These are phyloP conservation scores for Exophiala alcalophila DNA, from an alignment of 2,329 filamentous ascomycete species.

Conservation along the genomic window DNA sequence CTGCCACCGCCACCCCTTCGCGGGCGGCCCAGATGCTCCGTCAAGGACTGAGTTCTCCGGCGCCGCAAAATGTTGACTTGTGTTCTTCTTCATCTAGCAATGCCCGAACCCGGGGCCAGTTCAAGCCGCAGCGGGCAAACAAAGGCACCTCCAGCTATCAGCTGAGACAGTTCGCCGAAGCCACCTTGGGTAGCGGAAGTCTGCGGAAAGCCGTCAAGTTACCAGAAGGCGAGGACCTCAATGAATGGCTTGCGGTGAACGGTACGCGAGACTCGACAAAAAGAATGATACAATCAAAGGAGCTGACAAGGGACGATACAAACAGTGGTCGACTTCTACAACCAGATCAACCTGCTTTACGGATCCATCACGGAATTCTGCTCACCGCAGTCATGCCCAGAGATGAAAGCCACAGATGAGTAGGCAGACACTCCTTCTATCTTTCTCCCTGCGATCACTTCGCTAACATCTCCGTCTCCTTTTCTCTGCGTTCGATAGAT, in stretches of 20 bases:
- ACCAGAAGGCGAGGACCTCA: constrained; percentile 94
- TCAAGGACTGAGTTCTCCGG: constrained; percentile 37
- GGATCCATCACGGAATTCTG: constrained; percentile 99
- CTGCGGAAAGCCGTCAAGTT: constrained; percentile 94
- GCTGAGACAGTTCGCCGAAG: constrained; percentile 95
- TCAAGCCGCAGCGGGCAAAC: constrained; percentile 78
- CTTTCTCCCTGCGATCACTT: constrained; percentile 13
- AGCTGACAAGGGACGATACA: constrained; percentile 23
- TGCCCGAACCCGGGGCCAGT: constrained; percentile 82
- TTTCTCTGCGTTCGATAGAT: constrained; percentile 53
- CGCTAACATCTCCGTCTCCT: constrained; percentile 1
- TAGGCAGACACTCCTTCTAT: constrained; percentile 44
- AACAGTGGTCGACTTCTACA: constrained; percentile 98
- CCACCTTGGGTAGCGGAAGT: constrained; percentile 90
- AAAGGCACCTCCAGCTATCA: constrained; percentile 91
- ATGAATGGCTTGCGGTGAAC: constrained; percentile 98
- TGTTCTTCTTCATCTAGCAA: constrained; percentile 57
- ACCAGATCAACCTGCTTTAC: constrained; percentile 98
- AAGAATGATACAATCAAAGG: constrained; percentile 1
- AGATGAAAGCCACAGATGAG: constrained; percentile 99
- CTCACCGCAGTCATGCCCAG: constrained; percentile 91
- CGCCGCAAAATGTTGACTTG: constrained; percentile 39
- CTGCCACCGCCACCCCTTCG: constrained; percentile 23
- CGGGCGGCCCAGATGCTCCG: constrained; percentile 35
- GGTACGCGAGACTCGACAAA: constrained; percentile 50